Conservation (phyloP, 2,329 filamentous ascomycete species). For the Monosporascus ibericus region DNA sequence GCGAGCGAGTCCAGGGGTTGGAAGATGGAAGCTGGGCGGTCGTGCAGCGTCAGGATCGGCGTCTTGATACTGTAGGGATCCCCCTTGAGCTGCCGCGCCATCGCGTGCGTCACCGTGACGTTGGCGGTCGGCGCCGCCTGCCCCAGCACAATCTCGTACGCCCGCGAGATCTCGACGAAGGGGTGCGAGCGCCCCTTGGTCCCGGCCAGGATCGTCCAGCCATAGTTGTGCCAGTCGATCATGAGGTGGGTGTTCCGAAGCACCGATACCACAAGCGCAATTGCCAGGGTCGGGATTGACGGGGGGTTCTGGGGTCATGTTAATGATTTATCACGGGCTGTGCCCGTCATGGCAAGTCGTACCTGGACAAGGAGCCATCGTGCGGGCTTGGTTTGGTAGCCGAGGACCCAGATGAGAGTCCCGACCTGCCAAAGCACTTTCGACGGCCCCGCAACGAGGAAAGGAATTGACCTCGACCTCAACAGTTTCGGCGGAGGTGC, state of each 20-base stretch:
- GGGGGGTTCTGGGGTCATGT: constrained; percentile 68
- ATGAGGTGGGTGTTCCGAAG: constrained; percentile 76
- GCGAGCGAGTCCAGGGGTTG: constrained; percentile 52
- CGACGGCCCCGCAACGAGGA: constrained; percentile 70
- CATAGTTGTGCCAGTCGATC: constrained; percentile 99
- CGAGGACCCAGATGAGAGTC: constrained; percentile 64
- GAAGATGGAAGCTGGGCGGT: constrained; percentile 80
- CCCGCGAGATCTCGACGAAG: constrained; percentile 69
- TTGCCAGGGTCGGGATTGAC: constrained; percentile 80
- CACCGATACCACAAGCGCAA: constrained; percentile 67
- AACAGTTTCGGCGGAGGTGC: constrained; percentile 60
- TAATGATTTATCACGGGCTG: constrained; percentile 8
- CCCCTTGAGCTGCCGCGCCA: constrained; percentile 64
- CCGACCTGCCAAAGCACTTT: constrained; percentile 82
- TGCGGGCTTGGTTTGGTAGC: constrained; percentile 66
- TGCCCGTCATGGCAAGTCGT: constrained; percentile 7
- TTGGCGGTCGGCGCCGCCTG: constrained; percentile 63
- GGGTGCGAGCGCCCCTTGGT: constrained; percentile 56
- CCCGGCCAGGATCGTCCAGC: constrained; percentile 80
- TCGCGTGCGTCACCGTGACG: constrained; percentile 84
- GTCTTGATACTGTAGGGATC: constrained; percentile 59
- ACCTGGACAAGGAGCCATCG: constrained; percentile 84
- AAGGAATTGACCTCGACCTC: constrained; percentile 64
- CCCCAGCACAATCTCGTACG: constrained; percentile 71
- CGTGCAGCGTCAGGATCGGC: constrained; percentile 69